Percentiles rank a stretch among this genome's conserved stretches.
phyloP scores from a whole-genome alignment of 2,329 filamentous ascomycete species.

The Leptographium radiaticola region DNA sequence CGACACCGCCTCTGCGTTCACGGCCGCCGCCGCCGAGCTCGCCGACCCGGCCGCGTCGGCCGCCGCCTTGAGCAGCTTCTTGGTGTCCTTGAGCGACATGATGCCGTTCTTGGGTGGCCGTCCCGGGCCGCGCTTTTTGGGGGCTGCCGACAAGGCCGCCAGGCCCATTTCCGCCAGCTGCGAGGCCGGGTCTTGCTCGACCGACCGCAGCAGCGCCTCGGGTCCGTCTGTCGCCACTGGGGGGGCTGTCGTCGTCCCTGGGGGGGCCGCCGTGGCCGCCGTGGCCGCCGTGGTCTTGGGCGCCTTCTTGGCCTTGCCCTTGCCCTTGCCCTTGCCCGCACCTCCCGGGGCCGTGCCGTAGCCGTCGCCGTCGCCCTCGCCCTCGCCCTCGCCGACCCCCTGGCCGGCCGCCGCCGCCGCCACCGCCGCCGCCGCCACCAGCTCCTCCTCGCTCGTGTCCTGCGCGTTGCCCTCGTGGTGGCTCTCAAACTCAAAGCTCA shows the following conservation, averaged over 20 bases:
- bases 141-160: slow-evolving; percentile 26
- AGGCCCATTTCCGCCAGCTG: slow-evolving; percentile 4
- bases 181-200: not conserved
- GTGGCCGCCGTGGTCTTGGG: slow-evolving; percentile 2
- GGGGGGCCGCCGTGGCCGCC: not conserved
- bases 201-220: not conserved
- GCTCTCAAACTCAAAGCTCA: slow-evolving; percentile 62
- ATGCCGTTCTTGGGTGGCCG: slow-evolving; percentile 71
- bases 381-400: slow-evolving; percentile 16
- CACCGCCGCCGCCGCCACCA: slow-evolving; percentile 14
- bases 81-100: slow-evolving; percentile 62
- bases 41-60: slow-evolving; percentile 30
- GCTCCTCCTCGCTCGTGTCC: slow-evolving; percentile 40
- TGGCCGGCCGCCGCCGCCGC: slow-evolving; percentile 11
- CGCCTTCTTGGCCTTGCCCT: slow-evolving; percentile 17
- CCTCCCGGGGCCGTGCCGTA: not conserved
- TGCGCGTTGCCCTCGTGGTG: slow-evolving; percentile 39
- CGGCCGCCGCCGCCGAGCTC: not conserved
- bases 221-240: not conserved
- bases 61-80: slow-evolving; percentile 41
- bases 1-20: not conserved
- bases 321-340: not conserved
- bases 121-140: slow-evolving; percentile 64
- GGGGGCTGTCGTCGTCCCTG: not conserved
- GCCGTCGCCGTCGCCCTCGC: not conserved